Evolutionary conservation across 768 basidiomycete genomes (phyloP).

Genomic region (Russula lepida): DNA sequence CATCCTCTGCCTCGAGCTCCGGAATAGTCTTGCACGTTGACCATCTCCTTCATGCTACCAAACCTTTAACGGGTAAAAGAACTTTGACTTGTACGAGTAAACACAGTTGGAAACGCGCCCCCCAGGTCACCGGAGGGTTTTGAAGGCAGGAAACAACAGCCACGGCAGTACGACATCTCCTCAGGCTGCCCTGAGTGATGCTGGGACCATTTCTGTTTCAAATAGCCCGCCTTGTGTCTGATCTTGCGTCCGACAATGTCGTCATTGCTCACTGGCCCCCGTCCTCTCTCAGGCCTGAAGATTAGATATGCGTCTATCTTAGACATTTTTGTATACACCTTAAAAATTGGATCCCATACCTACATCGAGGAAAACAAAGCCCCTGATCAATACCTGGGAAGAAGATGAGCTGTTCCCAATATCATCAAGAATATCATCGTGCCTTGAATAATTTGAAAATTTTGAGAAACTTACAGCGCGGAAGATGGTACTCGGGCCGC

Average conservation of each 20-base stretch:
- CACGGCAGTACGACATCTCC: slow-evolving; percentile 14
- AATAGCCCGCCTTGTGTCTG: slow-evolving; percentile 13
- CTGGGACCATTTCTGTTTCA: not conserved
- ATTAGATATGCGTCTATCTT: slow-evolving; percentile 29
- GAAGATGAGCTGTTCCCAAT: slow-evolving; percentile 30
- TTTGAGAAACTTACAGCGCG: too few relatives aligned
- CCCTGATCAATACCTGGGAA: slow-evolving; percentile 35
- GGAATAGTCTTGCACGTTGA: slow-evolving; percentile 27
- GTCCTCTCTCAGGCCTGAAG: slow-evolving; percentile 33
- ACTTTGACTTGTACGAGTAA: too few relatives aligned
- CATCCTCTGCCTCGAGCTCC: slow-evolving; percentile 29
- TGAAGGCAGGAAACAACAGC: too few relatives aligned
- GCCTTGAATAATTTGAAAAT: too few relatives aligned
- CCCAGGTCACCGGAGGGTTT: slow-evolving; percentile 25
- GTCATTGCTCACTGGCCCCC: slow-evolving; percentile 44
- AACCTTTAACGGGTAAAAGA: too few relatives aligned
- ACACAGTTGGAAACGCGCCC: slow-evolving; percentile 20
- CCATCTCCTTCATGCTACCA: too few relatives aligned
- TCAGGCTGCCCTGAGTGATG: not conserved
- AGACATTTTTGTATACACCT: not conserved
- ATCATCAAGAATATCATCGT: too few relatives aligned
- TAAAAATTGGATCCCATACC: slow-evolving; percentile 22
- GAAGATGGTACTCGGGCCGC: too few relatives aligned
- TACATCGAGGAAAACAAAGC: slow-evolving; percentile 29
- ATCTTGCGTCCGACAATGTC: slow-evolving; percentile 36